These are phyloP conservation scores for Leptosphaerulina australis DNA, from an alignment of 2,329 filamentous ascomycete genomes.

Conservation along the genomic window DNA sequence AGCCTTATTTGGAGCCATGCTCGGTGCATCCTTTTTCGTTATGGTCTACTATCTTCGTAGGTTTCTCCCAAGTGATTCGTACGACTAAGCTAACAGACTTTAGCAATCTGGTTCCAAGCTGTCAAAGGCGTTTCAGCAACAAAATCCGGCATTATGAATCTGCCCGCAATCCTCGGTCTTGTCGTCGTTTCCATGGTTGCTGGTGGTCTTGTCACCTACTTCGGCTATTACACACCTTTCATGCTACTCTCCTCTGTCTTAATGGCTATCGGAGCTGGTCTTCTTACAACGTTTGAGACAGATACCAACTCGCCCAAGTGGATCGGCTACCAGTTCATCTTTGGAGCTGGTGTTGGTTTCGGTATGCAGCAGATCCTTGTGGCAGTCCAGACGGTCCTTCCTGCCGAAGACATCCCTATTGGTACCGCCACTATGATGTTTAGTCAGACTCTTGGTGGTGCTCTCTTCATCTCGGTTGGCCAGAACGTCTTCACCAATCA, in stretches of 20 bases:
- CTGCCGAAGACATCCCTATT: slow-evolving; percentile 52
- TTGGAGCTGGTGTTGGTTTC: slow-evolving; percentile 53
- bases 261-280: slow-evolving; percentile 55
- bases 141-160: slow-evolving; percentile 56
- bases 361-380: slow-evolving; percentile 58
- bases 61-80: background rate
- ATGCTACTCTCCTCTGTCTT: slow-evolving; percentile 52
- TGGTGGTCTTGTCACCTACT: slow-evolving; percentile 48
- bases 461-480: slow-evolving; percentile 56
- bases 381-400: slow-evolving; percentile 54
- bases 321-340: slow-evolving; percentile 51
- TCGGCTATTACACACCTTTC: slow-evolving; percentile 60
- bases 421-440: slow-evolving; percentile 58
- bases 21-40: slow-evolving; percentile 54
- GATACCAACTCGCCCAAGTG: slow-evolving; percentile 47
- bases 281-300: slow-evolving; percentile 52
- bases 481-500: slow-evolving; percentile 59
- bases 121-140: slow-evolving; percentile 55
- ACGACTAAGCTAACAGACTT: slow-evolving; percentile 16
- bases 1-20: slow-evolving; percentile 49
- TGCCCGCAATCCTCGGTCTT: slow-evolving; percentile 54
- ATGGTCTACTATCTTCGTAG: slow-evolving; percentile 53
- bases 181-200: slow-evolving; percentile 52
- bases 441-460: slow-evolving; percentile 55
- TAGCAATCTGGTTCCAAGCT: slow-evolving; percentile 57